Conservation (phyloP, 2,329 filamentous ascomycete species). For the Stenocarpella maydis region DNA sequence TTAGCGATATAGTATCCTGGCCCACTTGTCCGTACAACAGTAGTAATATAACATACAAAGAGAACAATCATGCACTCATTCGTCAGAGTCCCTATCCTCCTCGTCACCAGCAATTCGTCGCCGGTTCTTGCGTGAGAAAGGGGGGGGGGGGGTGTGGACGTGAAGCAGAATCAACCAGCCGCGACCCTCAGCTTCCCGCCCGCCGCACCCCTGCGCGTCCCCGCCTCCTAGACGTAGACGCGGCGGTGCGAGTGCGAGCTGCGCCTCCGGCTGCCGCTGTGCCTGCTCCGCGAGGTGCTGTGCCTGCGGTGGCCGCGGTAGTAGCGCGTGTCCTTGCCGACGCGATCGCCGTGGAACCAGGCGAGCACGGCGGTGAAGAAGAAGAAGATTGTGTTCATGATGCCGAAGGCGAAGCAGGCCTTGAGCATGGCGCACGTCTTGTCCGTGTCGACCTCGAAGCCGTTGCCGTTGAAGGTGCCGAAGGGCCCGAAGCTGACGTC, state of each 20-base stretch:
- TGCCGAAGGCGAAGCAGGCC: slow-evolving; percentile 85
- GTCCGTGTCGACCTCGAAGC: slow-evolving; percentile 64
- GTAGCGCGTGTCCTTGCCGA: slow-evolving; percentile 37
- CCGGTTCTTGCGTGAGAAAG: background rate
- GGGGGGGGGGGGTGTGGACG: too few species aligned
- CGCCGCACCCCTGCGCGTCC: background rate
- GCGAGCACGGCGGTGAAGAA: slow-evolving; percentile 79
- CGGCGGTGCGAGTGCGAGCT: slow-evolving; percentile 58
- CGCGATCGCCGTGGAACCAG: slow-evolving; percentile 59
- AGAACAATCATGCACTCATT: slow-evolving; percentile 1
- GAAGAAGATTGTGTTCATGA: slow-evolving; percentile 88
- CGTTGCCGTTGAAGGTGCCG: slow-evolving; percentile 60
- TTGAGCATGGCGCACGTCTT: slow-evolving; percentile 94
- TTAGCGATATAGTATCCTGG: slow-evolving; percentile 7
- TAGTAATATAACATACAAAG: slow-evolving; percentile 13
- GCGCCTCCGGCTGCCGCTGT: slow-evolving; percentile 50
- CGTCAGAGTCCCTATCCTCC: background rate
- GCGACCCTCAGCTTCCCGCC: background rate
- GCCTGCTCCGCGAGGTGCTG: slow-evolving; percentile 49
- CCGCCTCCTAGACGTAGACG: slow-evolving; percentile 56
- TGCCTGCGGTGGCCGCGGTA: slow-evolving; percentile 54
- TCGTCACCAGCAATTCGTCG: background rate
- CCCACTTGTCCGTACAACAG: slow-evolving; percentile 11
- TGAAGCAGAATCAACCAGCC: background rate
- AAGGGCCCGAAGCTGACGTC: slow-evolving; percentile 69